These are phyloP conservation scores for Cryptococcus sp. DNA, from an alignment of 1,284 basidiomycete genomes.

Conservation along the genomic window DNA sequence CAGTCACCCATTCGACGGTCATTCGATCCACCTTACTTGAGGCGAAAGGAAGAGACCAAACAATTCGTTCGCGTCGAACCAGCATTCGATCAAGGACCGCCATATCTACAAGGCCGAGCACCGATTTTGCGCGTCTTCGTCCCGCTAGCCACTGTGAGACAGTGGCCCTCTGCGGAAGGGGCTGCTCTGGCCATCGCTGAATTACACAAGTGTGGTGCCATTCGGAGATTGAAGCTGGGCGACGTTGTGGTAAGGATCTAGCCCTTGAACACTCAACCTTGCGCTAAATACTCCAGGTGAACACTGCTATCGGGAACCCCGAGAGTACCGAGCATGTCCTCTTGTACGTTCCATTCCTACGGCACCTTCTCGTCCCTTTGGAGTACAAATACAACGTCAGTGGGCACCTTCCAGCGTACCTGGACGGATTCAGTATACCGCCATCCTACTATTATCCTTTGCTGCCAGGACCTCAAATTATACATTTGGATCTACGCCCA, in stretches of 20 bases:
- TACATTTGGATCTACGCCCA: slow-evolving; percentile 44
- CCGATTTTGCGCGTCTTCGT: slow-evolving; percentile 46
- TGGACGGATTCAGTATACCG: slow-evolving; percentile 44
- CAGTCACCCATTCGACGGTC: background rate
- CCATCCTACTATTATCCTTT: slow-evolving; percentile 48
- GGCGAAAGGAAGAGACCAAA: background rate
- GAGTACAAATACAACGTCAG: slow-evolving; percentile 34
- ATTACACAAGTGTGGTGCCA: slow-evolving; percentile 45
- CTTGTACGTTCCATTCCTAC: slow-evolving; percentile 37
- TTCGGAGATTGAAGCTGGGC: slow-evolving; percentile 38
- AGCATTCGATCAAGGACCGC: slow-evolving; percentile 43
- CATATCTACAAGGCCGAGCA: slow-evolving; percentile 39
- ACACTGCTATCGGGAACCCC: slow-evolving; percentile 39
- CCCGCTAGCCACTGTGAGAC: slow-evolving; percentile 30
- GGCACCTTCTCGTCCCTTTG: slow-evolving; percentile 42
- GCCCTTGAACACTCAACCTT: background rate
- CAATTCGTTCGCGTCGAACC: slow-evolving; percentile 21
- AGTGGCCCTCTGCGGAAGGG: slow-evolving; percentile 46
- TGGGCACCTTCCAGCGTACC: slow-evolving; percentile 41
- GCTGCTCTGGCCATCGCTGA: slow-evolving; percentile 36
- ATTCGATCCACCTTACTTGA: background rate
- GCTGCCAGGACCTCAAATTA: slow-evolving; percentile 41
- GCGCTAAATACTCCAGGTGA: slow-evolving; percentile 18
- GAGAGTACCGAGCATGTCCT: slow-evolving; percentile 38
- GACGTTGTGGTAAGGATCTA: slow-evolving; percentile 37